Evolutionary conservation across 1,284 basidiomycete genomes (phyloP), one percentile per base, ranked within the genome.

Genomic region (Marasmius sp.): DNA sequence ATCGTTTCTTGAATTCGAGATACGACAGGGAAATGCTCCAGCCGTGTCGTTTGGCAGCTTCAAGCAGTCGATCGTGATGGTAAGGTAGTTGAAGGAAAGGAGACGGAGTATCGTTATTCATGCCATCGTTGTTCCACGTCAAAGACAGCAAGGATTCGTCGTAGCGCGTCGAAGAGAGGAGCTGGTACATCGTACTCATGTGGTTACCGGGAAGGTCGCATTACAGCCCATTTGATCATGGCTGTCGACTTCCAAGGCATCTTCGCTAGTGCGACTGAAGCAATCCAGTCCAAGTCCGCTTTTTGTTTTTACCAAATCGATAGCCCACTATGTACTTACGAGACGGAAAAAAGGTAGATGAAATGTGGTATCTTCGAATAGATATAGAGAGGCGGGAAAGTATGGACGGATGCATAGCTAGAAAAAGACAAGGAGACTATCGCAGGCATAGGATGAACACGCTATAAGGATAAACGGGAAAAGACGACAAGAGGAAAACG

Each of bases 131-230:
- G 66, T 91, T 91, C 88, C 86, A 91, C 8, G 65, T 39, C 11
- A 80, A 70, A 6, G 68, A 63, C 11, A 75, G 68, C 7, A 91
- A 76, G 34, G 70, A 72, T 0, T 74, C 75, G 68, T 92, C 91
- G 68, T 81, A 89, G 62, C 87, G 78, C 0, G 82, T 80, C 0
- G 86, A 79, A 7, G 84, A 82, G 36, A 88, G 73, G 34, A 90
- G 77, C 41, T 79, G 70, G 68, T 76, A 80, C 58, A 63, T 62
- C 8, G 27, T 27, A 5, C 27, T 27, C 14, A 47, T 34, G 18
- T 47, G 14, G 45, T 57, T 45, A 48, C 14, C 43, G 34, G n/a
- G 22, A 20, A 27, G 18, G 18, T 45, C 18, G 3, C 3, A 4
- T 6, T 20, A 11, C 18, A 27, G 48, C 14, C 6, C 27, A 27